Percentiles rank a stretch among this genome's conserved stretches.
Evolutionary conservation across 176 grass and related monocot species (phyloP).

Genomic region (Zizania latifolia): DNA sequence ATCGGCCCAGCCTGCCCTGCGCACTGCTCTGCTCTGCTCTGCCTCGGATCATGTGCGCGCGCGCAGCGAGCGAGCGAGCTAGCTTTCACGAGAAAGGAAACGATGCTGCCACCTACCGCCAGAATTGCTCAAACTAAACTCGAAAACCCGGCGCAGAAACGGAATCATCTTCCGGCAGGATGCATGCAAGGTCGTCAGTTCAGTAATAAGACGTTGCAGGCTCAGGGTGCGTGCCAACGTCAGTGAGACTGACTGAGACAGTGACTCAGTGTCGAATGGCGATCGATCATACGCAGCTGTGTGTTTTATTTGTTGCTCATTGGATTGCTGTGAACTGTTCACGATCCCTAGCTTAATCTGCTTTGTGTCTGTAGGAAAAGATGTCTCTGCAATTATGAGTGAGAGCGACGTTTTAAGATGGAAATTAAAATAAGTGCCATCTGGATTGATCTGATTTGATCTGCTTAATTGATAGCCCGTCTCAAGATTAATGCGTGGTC

Average conservation of each 20-base stretch:
- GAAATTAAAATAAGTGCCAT: not conserved
- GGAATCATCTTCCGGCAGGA: no score
- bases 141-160: no score
- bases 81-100: no score
- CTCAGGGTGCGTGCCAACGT: no score
- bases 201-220: no score
- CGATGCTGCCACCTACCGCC: not conserved
- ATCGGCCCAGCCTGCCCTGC: not conserved
- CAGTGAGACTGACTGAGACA: no score
- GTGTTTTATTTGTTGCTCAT: not conserved
- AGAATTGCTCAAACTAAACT: no score
- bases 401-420: not conserved
- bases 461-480: not conserved
- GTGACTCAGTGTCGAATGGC: no score
- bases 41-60: slow-evolving; percentile 30
- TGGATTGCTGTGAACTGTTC: not conserved
- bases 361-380: not conserved
- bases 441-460: not conserved
- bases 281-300: no score
- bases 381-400: not conserved
- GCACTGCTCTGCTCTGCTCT: no score
- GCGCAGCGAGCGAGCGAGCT: no score
- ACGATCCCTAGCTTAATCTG: not conserved
- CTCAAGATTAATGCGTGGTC: not conserved
- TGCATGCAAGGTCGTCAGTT: no score